Conservation (phyloP, 169 alveolate genomes). For the Toxoplasma gondii region DNA sequence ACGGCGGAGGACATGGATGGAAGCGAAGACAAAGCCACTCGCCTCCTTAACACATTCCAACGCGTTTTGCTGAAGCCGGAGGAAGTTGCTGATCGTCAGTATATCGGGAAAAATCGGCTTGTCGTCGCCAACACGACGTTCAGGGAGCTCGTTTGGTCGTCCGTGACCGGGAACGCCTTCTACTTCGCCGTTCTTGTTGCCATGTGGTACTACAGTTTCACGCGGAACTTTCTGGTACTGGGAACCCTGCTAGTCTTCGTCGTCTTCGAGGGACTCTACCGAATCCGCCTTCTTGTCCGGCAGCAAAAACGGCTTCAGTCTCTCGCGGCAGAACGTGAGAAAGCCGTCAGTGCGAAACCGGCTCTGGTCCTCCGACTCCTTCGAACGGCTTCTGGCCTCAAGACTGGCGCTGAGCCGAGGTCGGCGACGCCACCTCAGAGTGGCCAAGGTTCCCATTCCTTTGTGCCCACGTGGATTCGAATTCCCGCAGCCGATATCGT, state of each 20-base stretch:
- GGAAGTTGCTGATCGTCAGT: conserved; percentile 15
- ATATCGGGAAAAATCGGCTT: background rate
- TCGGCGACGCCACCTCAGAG: too few species aligned
- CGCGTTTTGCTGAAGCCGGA: background rate
- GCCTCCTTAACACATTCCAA: background rate
- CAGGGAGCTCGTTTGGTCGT: background rate
- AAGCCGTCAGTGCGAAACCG: background rate
- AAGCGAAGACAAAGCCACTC: background rate
- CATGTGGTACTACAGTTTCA: conserved; percentile 26
- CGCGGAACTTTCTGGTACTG: conserved; percentile 9
- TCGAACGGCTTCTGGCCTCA: background rate
- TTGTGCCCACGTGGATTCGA: conserved; percentile 24
- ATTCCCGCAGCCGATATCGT: conserved; percentile 7
- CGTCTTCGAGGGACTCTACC: background rate
- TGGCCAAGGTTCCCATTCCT: background rate
- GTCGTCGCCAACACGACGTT: background rate
- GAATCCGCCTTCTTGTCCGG: background rate
- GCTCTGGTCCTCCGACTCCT: background rate
- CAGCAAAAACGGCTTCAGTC: conserved; percentile 21
- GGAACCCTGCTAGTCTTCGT: conserved; percentile 31
- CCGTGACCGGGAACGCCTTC: conserved; percentile 5
- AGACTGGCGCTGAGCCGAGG: background rate
- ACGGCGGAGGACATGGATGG: background rate
- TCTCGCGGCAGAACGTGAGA: conserved; percentile 18
- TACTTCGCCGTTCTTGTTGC: conserved; percentile 10